These are phyloP conservation scores for Tylopilus felleus DNA, from an alignment of 768 basidiomycete genomes.

Conservation along the genomic window DNA sequence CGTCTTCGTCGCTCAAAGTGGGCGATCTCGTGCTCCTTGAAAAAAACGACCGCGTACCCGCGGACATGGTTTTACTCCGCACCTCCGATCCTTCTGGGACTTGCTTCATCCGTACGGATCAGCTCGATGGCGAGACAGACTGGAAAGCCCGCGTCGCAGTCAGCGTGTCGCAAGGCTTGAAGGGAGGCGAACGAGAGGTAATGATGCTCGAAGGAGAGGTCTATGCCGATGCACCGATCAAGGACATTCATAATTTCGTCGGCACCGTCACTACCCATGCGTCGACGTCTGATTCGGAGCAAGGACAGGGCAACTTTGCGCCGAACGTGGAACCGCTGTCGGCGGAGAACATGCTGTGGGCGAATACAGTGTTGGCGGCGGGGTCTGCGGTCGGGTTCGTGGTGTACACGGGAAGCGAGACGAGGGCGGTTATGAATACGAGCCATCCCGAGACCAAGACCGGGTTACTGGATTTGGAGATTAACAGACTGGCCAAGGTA, in stretches of 20 bases:
- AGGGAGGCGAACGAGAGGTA: slow-evolving; percentile 44
- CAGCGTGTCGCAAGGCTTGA: slow-evolving; percentile 16
- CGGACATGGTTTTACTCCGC: slow-evolving; percentile 85
- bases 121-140: slow-evolving; percentile 97
- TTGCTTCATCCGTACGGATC: slow-evolving; percentile 97
- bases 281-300: slow-evolving; percentile 14
- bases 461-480: slow-evolving; percentile 88
- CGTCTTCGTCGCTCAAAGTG: slow-evolving; percentile 83
- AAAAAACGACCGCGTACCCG: slow-evolving; percentile 96
- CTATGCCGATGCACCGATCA: slow-evolving; percentile 93
- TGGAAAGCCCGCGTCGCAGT: slow-evolving; percentile 97
- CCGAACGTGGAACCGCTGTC: slow-evolving; percentile 79
- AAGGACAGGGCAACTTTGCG: slow-evolving; percentile 35
- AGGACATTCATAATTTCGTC: slow-evolving; percentile 94
- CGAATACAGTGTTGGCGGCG: slow-evolving; percentile 95
- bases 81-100: slow-evolving; percentile 90
- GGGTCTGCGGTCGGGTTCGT: slow-evolving; percentile 94
- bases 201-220: slow-evolving; percentile 78
- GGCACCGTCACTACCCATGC: slow-evolving; percentile 83
- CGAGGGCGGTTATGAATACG: slow-evolving; percentile 98
- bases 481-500: slow-evolving; percentile 94
- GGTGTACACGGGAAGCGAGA: slow-evolving; percentile 92
- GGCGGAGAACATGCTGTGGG: slow-evolving; percentile 94
- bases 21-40: slow-evolving; percentile 90
- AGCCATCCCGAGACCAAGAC: slow-evolving; percentile 95